A percentile compares a stretch with the other conserved stretches of the same genome.
phyloP scores from a whole-genome alignment of 495 filamentous ascomycete species.

The Pseudomonodictys pantanalensis region DNA sequence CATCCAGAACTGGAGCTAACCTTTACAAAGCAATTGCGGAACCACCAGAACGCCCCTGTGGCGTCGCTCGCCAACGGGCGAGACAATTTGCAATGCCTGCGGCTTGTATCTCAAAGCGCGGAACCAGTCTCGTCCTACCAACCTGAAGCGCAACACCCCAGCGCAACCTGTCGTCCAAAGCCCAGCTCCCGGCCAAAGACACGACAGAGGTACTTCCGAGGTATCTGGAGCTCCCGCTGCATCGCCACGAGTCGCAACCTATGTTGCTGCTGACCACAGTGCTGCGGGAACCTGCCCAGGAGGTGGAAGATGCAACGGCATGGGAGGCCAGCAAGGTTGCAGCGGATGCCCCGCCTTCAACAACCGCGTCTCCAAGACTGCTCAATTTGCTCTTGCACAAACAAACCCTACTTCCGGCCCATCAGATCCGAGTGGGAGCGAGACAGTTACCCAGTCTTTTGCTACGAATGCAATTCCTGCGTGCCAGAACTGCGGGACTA shows the following conservation, averaged over 20 bases:
- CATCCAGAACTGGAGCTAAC: neutral
- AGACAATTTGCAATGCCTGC: slow-evolving; percentile 97
- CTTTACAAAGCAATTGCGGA: slow-evolving; percentile 72
- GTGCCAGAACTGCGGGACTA: slow-evolving; percentile 96
- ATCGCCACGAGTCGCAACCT: slow-evolving; percentile 59
- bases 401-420: slow-evolving; percentile 30
- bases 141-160: slow-evolving; percentile 62
- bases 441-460: neutral
- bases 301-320: slow-evolving; percentile 93
- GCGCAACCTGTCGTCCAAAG: slow-evolving; percentile 11
- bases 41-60: slow-evolving; percentile 93
- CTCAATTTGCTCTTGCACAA: slow-evolving; percentile 60
- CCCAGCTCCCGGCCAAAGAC: slow-evolving; percentile 25
- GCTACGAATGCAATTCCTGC: slow-evolving; percentile 71
- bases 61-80: slow-evolving; percentile 87
- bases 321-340: slow-evolving; percentile 92
- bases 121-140: slow-evolving; percentile 84
- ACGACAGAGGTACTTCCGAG: slow-evolving; percentile 43
- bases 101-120: slow-evolving; percentile 92
- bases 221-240: slow-evolving; percentile 25
- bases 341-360: slow-evolving; percentile 96
- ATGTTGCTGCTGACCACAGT: slow-evolving; percentile 70
- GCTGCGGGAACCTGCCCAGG: slow-evolving; percentile 87
- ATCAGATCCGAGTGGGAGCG: neutral
- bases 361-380: slow-evolving; percentile 89